Base-by-base conservation (phyloP, 2,329 filamentous ascomycete genomes). In the Xylaria sp. region DNA sequence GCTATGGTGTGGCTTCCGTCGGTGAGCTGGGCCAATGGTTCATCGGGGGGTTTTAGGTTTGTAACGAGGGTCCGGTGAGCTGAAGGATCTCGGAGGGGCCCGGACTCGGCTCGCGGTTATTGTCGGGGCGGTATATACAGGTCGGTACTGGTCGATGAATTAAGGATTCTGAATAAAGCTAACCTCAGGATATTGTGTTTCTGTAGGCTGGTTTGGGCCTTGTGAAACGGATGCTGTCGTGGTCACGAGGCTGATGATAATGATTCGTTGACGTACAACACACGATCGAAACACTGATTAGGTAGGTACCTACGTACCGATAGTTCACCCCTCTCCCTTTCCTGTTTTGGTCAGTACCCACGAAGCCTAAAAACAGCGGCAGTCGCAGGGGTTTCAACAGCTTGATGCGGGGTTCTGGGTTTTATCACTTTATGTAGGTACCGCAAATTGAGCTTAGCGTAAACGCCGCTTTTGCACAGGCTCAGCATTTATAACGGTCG, bases 171-270 rank as follows among this genome's bases (percentile, higher is more conserved):
- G 47, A 17, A 48, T 71, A 70, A 69, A 54, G 67, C 64, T 64
- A 32, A 30, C 30, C 32, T 56, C 64, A 42, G 54, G 47, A 61
- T 58, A 48, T 45, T 42, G 59, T 65, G 61, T 47, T 54, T 42
- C 21, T n/a, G 61, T 63, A 36, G 63, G 34, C 54, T 32, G 55
- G 32, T n/a, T 65, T 42, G 56, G 50, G 59, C 58, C 67, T 58
- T 63, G 55, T 58, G 56, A 56, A 53, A 55, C 54, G 11, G 48
- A 56, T 17, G 51, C 24, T 17, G 61, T 14, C 55, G 53, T 45
- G 48, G 66, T 71, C 72, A 75, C 74, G 69, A 76, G 74, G 75
- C 73, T 75, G 72, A 74, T 72, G 62, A 67, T 72, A 64, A 57
- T 66, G 69, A 73, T 74, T 73, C 71, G 72, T 75, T 75, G 74